These are phyloP conservation scores for Murraya koenigii DNA, from an alignment of 345 rosid species.

Conservation along the genomic window DNA sequence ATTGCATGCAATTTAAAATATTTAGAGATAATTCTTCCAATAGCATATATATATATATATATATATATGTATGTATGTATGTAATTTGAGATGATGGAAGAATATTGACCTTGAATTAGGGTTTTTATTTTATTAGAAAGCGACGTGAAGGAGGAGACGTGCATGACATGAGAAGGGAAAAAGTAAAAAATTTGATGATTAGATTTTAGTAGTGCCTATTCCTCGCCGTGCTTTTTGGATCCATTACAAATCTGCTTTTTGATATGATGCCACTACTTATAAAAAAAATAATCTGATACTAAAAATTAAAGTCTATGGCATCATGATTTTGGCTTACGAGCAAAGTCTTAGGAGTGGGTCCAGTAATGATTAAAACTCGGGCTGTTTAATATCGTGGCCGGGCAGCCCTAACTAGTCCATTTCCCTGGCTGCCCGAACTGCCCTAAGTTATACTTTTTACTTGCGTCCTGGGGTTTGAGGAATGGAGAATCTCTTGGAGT, in stretches of 20 bases:
- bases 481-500: slow-evolving; percentile 14
- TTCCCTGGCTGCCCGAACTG: slow-evolving; percentile 37
- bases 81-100: slow-evolving; percentile 12
- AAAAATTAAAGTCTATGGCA: slow-evolving; percentile 28
- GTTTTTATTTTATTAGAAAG: slow-evolving; percentile 20
- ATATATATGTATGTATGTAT: no score
- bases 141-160: slow-evolving; percentile 59
- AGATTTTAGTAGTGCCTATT: slow-evolving; percentile 16
- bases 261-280: not conserved
- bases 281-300: not conserved
- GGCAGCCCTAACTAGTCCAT: slow-evolving; percentile 32
- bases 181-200: not conserved
- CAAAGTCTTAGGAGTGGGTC: slow-evolving; percentile 52
- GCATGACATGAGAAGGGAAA: slow-evolving; percentile 45
- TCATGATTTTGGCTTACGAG: slow-evolving; percentile 65
- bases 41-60: no score
- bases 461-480: not conserved
- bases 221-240: slow-evolving; percentile 44
- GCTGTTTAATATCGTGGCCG: slow-evolving; percentile 37
- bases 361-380: slow-evolving; percentile 49
- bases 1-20: slow-evolving; percentile 33
- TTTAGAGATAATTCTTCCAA: not conserved
- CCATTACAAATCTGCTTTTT: slow-evolving; percentile 14
- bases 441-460: slow-evolving; percentile 6
- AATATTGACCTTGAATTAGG: slow-evolving; percentile 20